A percentile compares a stretch with the other conserved stretches of the same genome.
These are phyloP conservation scores for Stropharia rugosoannulata DNA, from an alignment of 768 basidiomycete species.

Conservation along the genomic window DNA sequence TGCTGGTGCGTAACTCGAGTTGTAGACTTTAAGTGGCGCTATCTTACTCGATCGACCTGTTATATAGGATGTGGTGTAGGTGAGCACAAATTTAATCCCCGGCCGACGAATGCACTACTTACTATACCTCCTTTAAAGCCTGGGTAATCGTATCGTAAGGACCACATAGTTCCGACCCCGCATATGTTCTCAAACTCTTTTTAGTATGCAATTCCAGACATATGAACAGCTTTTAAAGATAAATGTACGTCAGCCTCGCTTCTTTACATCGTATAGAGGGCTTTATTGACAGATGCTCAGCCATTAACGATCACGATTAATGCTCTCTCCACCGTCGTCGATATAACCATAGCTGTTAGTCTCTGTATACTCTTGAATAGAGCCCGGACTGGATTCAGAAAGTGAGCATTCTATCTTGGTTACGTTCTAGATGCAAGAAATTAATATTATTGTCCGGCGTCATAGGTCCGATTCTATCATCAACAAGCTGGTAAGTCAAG, in stretches of 20 bases:
- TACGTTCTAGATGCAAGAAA: too few species aligned
- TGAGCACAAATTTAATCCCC: slow-evolving; percentile 13
- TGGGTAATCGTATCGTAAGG: slow-evolving; percentile 44
- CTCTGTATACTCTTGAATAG: slow-evolving; percentile 45
- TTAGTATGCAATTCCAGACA: slow-evolving; percentile 36
- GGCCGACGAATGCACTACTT: not conserved
- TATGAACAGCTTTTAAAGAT: slow-evolving; percentile 33
- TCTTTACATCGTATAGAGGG: not conserved
- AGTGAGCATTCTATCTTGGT: slow-evolving; percentile 20
- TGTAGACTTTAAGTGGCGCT: not conserved
- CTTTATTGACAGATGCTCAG: slow-evolving; percentile 19
- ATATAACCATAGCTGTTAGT: slow-evolving; percentile 48
- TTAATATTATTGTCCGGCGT: not conserved
- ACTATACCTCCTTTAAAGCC: slow-evolving; percentile 19
- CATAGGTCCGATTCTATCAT: slow-evolving; percentile 49
- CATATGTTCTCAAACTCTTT: not conserved
- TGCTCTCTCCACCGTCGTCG: slow-evolving; percentile 43
- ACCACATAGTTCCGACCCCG: not conserved
- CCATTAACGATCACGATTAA: slow-evolving; percentile 52
- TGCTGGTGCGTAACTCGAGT: slow-evolving; percentile 21
- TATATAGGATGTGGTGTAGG: slow-evolving; percentile 31
- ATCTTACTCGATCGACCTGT: not conserved
- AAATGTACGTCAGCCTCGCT: slow-evolving; percentile 24
- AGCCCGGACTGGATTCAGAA: slow-evolving; percentile 52
- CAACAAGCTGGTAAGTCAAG: slow-evolving; percentile 36